A percentile compares a stretch with the other conserved stretches of the same genome.
phyloP scores from a whole-genome alignment of 2,329 filamentous ascomycete genomes.

The Didymella keratinophila region DNA sequence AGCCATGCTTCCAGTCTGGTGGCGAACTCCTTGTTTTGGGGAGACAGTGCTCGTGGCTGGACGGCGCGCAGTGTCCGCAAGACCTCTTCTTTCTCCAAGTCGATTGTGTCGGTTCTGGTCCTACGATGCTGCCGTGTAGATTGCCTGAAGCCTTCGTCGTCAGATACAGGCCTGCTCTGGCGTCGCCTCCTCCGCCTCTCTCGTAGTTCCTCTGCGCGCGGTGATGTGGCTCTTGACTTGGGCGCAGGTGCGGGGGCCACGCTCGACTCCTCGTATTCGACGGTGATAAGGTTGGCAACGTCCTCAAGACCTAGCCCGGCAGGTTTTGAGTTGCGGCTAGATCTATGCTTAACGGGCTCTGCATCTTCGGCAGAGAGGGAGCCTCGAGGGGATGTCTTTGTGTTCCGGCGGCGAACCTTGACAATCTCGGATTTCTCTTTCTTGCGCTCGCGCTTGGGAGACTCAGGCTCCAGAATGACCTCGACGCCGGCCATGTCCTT shows the following conservation, averaged over 20 bases:
- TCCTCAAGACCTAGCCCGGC: slow-evolving; percentile 30
- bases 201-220: slow-evolving; percentile 36
- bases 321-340: slow-evolving; percentile 35
- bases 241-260: slow-evolving; percentile 22
- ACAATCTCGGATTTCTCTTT: slow-evolving; percentile 35
- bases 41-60: slow-evolving; percentile 38
- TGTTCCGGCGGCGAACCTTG: slow-evolving; percentile 38
- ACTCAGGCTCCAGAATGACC: slow-evolving; percentile 26
- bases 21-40: slow-evolving; percentile 55
- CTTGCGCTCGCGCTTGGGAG: slow-evolving; percentile 28
- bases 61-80: slow-evolving; percentile 25
- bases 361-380: slow-evolving; percentile 46
- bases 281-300: slow-evolving; percentile 34
- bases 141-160: slow-evolving; percentile 36
- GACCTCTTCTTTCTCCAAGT: slow-evolving; percentile 32
- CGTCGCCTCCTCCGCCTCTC: slow-evolving; percentile 42
- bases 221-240: slow-evolving; percentile 20
- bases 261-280: slow-evolving; percentile 40
- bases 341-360: slow-evolving; percentile 29
- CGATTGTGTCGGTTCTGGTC: slow-evolving; percentile 37
- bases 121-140: slow-evolving; percentile 34
- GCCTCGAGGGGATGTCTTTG: slow-evolving; percentile 41
- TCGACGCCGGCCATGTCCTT: slow-evolving; percentile 35
- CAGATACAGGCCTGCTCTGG: slow-evolving; percentile 35
- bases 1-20: slow-evolving; percentile 70